phyloP scores from a whole-genome alignment of 768 basidiomycete species.

The Xanthoconium stramineum region DNA sequence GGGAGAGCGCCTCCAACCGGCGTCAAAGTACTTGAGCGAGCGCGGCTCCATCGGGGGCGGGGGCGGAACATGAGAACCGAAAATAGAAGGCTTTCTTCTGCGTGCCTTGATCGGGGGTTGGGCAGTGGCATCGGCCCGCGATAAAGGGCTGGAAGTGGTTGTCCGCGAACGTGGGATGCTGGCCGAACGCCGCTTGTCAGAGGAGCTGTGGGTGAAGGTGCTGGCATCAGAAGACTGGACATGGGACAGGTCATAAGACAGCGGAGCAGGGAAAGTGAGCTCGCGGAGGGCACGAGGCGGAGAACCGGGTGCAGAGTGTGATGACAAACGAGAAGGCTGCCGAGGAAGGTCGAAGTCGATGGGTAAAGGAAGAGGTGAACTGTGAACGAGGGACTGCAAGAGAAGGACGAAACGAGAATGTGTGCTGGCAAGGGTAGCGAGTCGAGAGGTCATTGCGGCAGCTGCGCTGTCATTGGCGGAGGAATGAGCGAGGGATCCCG shows the following conservation, averaged over 20 bases:
- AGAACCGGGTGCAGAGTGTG: constrained; percentile 12
- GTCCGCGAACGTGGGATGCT: constrained; percentile 4
- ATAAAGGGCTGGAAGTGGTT: constrained; percentile 21
- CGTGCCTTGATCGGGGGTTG: constrained; percentile 15
- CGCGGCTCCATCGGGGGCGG: constrained; percentile 48
- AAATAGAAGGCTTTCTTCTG: constrained; percentile 35
- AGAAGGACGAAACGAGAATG: constrained; percentile 76
- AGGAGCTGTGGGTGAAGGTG: background rate
- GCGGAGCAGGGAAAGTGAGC: constrained; percentile 72
- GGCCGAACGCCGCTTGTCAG: constrained; percentile 1
- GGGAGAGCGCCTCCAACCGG: constrained; percentile 46
- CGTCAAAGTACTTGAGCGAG: constrained; percentile 44
- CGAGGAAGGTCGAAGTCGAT: constrained; percentile 42
- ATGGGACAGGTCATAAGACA: constrained; percentile 44
- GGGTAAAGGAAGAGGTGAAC: constrained; percentile 46
- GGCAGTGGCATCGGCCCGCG: constrained; percentile 11
- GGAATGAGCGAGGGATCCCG: constrained; percentile 32
- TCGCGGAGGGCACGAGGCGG: constrained; percentile 43
- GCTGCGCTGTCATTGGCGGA: constrained; percentile 27
- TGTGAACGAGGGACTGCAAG: constrained; percentile 69
- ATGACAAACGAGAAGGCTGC: constrained; percentile 19
- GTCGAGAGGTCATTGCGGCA: constrained; percentile 28
- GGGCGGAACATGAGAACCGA: constrained; percentile 37
- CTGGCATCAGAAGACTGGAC: constrained; percentile 5
- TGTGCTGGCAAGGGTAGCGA: constrained; percentile 51